Base-by-base conservation (phyloP, 2,329 filamentous ascomycete species). In the Epichloe elymi region DNA sequence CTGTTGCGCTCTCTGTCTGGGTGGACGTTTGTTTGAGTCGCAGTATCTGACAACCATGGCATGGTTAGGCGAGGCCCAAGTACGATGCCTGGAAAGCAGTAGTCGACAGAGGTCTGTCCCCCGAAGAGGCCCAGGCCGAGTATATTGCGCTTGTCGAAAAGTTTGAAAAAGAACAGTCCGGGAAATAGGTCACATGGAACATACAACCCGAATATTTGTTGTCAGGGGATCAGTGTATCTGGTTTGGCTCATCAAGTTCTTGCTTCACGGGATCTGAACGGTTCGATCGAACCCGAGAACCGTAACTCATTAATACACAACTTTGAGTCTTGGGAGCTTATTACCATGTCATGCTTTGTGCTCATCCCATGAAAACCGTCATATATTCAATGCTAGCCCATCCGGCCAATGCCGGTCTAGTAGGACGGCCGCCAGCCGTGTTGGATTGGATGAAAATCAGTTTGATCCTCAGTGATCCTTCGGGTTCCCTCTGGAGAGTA, bases 121-220 rank as follows among this genome's bases (percentile, higher is more conserved):
- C 78, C 55, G 76, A 83, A 56, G 68, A 82, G 57, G 89, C 89
- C 19, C 85, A 94, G 78, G 74, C 80, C 65, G 72, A 78, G 63
- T 96, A 95, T 70, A 78, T 94, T 61, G 73, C 75, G 59, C 72
- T 84, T 55, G 80, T 93, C 57, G 81, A 88, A 68, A 67, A 73
- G 61, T 69, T 94, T 63, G 46, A 47, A 19, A 88, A 93, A 60
- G 55, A 78, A 7, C 35, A 47, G n/a, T 15, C 45, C 7, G n/a
- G 8, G 10, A 30, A 30, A 11, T 30, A 30, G 30, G 30, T 2
- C 30, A 11, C 30, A 11, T 30, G 30, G 11, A 30, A 11, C 30
- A 30, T 1, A 4, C 30, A 11, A 4, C 30, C 30, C 8, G 30
- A 4, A 30, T 11, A 10, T 11, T 0, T 8, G 30, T 4, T 11